Conservation (phyloP, 495 filamentous ascomycete genomes). For the Lentithecium fluviatile region DNA sequence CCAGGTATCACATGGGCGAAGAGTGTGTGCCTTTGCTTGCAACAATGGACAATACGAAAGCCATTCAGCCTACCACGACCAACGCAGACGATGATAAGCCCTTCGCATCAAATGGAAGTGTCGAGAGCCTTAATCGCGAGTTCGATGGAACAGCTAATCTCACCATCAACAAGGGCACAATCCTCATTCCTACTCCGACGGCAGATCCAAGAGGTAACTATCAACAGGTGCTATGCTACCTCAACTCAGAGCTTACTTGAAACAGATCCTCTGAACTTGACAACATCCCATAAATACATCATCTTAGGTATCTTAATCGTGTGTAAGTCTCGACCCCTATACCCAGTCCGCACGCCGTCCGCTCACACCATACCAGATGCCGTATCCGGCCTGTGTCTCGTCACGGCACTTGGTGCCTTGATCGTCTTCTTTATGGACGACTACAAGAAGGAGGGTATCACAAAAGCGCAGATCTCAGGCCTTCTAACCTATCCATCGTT, state of each 20-base stretch:
- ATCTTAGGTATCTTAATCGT: slow-evolving; percentile 3
- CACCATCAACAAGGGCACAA: not conserved
- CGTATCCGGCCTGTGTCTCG: not conserved
- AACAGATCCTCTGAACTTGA: slow-evolving; percentile 23
- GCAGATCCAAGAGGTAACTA: slow-evolving; percentile 11
- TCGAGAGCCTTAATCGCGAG: too few species aligned
- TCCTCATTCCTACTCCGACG: slow-evolving; percentile 9
- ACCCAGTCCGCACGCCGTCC: not conserved
- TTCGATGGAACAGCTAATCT: not conserved
- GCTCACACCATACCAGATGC: not conserved
- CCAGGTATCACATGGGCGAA: too few species aligned
- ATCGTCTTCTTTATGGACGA: not conserved
- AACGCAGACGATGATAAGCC: too few species aligned
- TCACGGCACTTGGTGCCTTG: not conserved
- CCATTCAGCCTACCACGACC: too few species aligned
- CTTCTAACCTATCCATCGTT: slow-evolving; percentile 44
- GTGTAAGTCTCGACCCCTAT: not conserved
- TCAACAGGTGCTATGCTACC: not conserved
- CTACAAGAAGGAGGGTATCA: not conserved
- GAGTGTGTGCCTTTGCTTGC: too few species aligned
- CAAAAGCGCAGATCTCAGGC: slow-evolving; percentile 18
- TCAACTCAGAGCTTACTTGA: not conserved
- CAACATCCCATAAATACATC: slow-evolving; percentile 17
- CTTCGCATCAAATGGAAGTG: too few species aligned
- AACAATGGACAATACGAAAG: too few species aligned